Evolutionary conservation across 371 early-diverging fungal species (phyloP).

Genomic region (Mucor plumbeus): DNA sequence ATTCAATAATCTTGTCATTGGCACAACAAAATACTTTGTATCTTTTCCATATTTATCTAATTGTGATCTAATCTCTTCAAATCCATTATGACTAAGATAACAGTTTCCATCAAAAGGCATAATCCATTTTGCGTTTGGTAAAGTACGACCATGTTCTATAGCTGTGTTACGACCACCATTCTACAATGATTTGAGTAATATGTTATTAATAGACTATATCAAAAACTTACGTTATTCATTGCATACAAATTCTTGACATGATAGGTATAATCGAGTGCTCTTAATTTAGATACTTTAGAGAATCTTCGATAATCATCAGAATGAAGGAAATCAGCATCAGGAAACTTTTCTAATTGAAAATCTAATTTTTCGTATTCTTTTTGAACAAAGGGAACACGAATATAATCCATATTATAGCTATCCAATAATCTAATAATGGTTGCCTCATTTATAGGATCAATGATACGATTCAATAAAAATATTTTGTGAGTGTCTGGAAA

Average conservation of each 20-base stretch:
- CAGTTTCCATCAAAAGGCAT: slow-evolving; percentile 78
- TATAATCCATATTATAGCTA: slow-evolving; percentile 61
- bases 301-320: slow-evolving; percentile 67
- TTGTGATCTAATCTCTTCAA: slow-evolving; percentile 63
- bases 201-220: slow-evolving; percentile 6
- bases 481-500: slow-evolving; percentile 68
- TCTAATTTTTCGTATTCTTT: slow-evolving; percentile 64
- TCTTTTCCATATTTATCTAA: slow-evolving; percentile 54
- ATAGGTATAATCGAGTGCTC: slow-evolving; percentile 70
- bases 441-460: slow-evolving; percentile 62
- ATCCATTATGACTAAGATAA: slow-evolving; percentile 64
- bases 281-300: slow-evolving; percentile 65
- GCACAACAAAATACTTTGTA: slow-evolving; percentile 69
- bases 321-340: slow-evolving; percentile 69
- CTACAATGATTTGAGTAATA: slow-evolving; percentile 30
- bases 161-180: slow-evolving; percentile 75
- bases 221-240: slow-evolving; percentile 72
- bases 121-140: slow-evolving; percentile 66
- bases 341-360: slow-evolving; percentile 69
- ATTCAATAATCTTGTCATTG: slow-evolving; percentile 70
- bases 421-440: slow-evolving; percentile 63
- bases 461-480: slow-evolving; percentile 73
- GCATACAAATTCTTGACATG: slow-evolving; percentile 75
- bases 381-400: slow-evolving; percentile 64
- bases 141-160: slow-evolving; percentile 59